Percentiles rank a stretch among this genome's conserved stretches.
Evolutionary conservation across 495 filamentous ascomycete species (phyloP).

Genomic region (Tuber magnatum): DNA sequence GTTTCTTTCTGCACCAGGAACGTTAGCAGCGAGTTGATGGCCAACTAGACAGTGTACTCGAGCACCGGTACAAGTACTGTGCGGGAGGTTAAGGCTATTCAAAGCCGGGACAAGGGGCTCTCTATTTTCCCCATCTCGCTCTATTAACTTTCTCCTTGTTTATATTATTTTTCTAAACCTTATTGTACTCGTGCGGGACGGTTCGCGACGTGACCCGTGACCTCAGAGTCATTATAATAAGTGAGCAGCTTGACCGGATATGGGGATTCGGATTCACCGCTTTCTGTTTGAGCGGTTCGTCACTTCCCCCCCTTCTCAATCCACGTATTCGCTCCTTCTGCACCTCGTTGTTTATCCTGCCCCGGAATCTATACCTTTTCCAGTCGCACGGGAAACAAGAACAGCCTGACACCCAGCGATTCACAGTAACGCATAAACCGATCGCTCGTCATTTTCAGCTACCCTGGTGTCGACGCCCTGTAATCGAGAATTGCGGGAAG

Average conservation of each 20-base stretch:
- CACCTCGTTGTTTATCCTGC: not conserved
- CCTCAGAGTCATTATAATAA: not conserved
- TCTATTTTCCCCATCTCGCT: not conserved
- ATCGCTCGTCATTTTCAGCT: not conserved
- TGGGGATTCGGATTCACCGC: not conserved
- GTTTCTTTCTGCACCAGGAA: not conserved
- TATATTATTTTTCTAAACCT: not conserved
- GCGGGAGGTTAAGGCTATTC: not conserved
- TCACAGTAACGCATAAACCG: not conserved
- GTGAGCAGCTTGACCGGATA: not conserved
- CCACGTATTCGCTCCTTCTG: not conserved
- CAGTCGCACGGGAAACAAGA: not conserved
- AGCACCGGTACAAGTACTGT: too few species aligned
- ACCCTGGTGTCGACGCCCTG: not conserved
- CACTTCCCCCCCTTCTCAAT: not conserved
- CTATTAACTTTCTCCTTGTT: not conserved
- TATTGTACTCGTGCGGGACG: not conserved
- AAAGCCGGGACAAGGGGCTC: not conserved
- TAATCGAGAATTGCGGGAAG: not conserved
- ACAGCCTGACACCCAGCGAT: not conserved
- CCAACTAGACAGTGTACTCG: not conserved
- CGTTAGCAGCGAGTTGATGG: not conserved
- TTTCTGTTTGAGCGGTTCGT: not conserved
- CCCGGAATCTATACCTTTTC: not conserved
- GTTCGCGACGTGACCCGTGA: not conserved